Conservation (phyloP, 768 basidiomycete genomes). For the Lyophyllum shimeji region DNA sequence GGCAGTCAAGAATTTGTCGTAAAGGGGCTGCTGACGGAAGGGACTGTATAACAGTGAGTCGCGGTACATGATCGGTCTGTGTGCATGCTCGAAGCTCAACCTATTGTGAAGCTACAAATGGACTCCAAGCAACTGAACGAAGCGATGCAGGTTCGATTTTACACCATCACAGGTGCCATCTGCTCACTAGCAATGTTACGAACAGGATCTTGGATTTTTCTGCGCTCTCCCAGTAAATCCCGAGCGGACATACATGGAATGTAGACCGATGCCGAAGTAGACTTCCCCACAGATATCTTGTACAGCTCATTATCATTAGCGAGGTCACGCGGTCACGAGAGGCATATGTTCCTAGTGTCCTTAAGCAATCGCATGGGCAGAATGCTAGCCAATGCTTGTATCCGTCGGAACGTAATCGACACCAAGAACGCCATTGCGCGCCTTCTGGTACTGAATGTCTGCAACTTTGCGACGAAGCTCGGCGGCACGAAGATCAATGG, state of each 20-base stretch:
- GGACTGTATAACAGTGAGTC: conserved; percentile 59
- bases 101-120: conserved; percentile 51
- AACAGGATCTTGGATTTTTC: conserved; percentile 64
- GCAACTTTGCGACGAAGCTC: conserved; percentile 59
- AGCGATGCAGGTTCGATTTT: conserved; percentile 65
- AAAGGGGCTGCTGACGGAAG: conserved; percentile 35
- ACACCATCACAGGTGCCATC: neutral
- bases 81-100: neutral
- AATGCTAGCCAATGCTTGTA: neutral
- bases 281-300: neutral
- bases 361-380: neutral
- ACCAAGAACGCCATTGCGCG: conserved; percentile 59
- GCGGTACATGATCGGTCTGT: neutral
- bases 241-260: conserved; percentile 63
- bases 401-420: conserved; percentile 38
- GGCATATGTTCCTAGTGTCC: neutral
- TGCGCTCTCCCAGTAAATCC: conserved; percentile 71
- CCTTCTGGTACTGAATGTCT: conserved; percentile 59
- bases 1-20: conserved; percentile 60
- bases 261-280: conserved; percentile 58
- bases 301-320: neutral
- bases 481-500: conserved; percentile 58
- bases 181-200: neutral
- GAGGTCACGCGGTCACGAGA: neutral
- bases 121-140: conserved; percentile 60